Evolutionary conservation across 306 rosid genomes (phyloP).

Genomic region (Hylodesmum podocarpum): DNA sequence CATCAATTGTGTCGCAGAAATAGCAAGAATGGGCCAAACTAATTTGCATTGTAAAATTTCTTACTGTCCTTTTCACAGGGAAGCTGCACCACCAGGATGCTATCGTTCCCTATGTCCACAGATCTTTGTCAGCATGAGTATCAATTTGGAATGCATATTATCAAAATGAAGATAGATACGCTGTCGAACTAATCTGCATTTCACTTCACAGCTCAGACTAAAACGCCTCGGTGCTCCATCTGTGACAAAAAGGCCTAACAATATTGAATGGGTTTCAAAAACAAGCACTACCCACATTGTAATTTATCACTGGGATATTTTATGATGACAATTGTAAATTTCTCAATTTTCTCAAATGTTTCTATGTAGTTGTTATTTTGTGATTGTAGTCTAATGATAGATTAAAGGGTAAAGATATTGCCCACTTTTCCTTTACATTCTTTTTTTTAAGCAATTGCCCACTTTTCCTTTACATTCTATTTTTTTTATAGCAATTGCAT

Average conservation of each 20-base stretch:
- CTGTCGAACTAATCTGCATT: conserved; percentile 6
- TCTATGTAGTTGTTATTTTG: conserved; percentile 1
- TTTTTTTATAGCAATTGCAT: too few relatives aligned
- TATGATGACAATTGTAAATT: conserved; percentile 32
- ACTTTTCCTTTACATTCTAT: not conserved
- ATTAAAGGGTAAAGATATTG: not conserved
- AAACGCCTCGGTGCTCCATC: too few relatives aligned
- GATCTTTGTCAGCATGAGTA: conserved; percentile 5
- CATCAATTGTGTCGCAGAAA: not conserved
- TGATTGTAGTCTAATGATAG: not conserved
- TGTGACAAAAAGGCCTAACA: too few relatives aligned
- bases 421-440: not conserved
- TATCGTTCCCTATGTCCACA: not conserved
- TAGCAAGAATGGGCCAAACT: conserved; percentile 8
- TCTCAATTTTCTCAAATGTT: conserved; percentile 5
- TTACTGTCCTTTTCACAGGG: not conserved
- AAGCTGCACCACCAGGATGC: conserved; percentile 6
- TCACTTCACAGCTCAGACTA: too few relatives aligned
- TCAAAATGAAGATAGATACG: conserved; percentile 12
- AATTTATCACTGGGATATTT: conserved; percentile 18
- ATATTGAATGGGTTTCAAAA: too few relatives aligned
- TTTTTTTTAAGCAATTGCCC: not conserved
- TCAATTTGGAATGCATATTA: conserved; percentile 7
- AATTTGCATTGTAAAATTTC: conserved; percentile 7
- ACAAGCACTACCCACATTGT: not conserved